Evolutionary conservation across 2,329 filamentous ascomycete species (phyloP).

Genomic region (Penicillium sp.): DNA sequence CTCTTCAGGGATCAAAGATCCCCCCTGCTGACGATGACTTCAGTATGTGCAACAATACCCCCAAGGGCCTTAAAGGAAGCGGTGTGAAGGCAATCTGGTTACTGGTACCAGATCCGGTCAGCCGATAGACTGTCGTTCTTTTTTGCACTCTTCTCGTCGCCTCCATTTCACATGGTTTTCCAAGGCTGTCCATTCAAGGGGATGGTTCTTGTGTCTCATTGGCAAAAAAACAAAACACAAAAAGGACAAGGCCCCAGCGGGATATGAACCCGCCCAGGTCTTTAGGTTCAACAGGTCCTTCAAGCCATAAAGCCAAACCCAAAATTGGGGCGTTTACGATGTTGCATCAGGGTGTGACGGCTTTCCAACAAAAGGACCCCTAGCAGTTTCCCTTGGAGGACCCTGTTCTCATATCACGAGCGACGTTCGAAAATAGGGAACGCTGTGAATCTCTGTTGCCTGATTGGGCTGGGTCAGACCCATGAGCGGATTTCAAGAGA

Average conservation of each 20-base stretch:
- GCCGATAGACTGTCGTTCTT: slow-evolving; percentile 20
- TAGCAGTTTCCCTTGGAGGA: slow-evolving; percentile 6
- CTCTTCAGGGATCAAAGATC: slow-evolving; percentile 5
- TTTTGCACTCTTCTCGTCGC: background rate
- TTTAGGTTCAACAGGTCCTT: slow-evolving; percentile 8
- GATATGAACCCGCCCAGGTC: slow-evolving; percentile 11
- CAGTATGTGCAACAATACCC: slow-evolving; percentile 27
- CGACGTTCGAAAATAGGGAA: slow-evolving; percentile 14
- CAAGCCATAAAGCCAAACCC: slow-evolving; percentile 13
- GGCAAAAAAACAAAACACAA: background rate
- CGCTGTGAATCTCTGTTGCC: background rate
- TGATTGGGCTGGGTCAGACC: background rate
- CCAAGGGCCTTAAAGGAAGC: slow-evolving; percentile 15
- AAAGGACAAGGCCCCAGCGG: slow-evolving; percentile 8
- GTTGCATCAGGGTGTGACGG: slow-evolving; percentile 28
- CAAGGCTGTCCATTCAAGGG: slow-evolving; percentile 5
- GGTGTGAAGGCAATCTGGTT: slow-evolving; percentile 9
- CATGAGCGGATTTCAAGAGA: background rate
- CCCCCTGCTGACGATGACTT: slow-evolving; percentile 25
- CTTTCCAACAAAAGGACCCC: slow-evolving; percentile 13
- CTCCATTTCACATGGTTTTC: slow-evolving; percentile 33
- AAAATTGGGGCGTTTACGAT: slow-evolving; percentile 18
- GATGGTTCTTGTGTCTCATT: slow-evolving; percentile 14
- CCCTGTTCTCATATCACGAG: slow-evolving; percentile 11
- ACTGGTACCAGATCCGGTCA: slow-evolving; percentile 22